A percentile compares a stretch with the other conserved stretches of the same genome.
Evolutionary conservation across 176 grass and related monocot genomes (phyloP).

Genomic region (Cocos nucifera): DNA sequence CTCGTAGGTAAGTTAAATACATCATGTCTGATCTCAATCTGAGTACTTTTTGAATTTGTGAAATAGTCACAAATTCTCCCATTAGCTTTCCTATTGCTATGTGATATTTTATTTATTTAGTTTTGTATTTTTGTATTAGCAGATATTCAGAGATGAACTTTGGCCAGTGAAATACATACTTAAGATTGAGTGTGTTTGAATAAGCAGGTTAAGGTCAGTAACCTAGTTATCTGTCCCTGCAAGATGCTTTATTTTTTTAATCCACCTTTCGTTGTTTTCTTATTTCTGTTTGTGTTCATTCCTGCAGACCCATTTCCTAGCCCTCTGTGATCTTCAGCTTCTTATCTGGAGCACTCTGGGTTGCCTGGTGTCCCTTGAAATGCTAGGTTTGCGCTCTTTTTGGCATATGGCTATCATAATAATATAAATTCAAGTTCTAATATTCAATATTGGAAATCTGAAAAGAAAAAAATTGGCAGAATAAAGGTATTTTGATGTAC

Average conservation of each 20-base stretch:
- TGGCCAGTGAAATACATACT: constrained; percentile 63
- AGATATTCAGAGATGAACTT: constrained; percentile 99
- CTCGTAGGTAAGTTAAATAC: constrained; percentile 53
- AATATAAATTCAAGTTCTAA: no score
- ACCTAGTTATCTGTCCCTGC: not conserved
- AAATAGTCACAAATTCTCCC: not conserved
- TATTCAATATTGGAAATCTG: no score
- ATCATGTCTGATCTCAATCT: not conserved
- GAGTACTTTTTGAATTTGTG: constrained; percentile 5
- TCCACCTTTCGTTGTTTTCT: not conserved
- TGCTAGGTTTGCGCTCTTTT: constrained; percentile 6
- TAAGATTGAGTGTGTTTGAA: constrained; percentile 17
- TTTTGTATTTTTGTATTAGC: constrained; percentile 23
- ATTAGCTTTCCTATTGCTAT: no score
- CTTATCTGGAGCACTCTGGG: constrained; percentile 15
- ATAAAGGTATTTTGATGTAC: no score
- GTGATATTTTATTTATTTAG: constrained; percentile 1
- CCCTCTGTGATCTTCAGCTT: constrained; percentile 18
- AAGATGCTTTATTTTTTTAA: not conserved
- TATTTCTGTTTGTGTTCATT: not conserved
- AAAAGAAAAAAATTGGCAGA: no score
- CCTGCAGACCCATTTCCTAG: not conserved
- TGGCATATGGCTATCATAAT: no score
- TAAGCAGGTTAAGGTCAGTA: constrained; percentile 30
- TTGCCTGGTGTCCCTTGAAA: not conserved